phyloP scores from a whole-genome alignment of 768 basidiomycete genomes.

The Leccinum rimulosum region DNA sequence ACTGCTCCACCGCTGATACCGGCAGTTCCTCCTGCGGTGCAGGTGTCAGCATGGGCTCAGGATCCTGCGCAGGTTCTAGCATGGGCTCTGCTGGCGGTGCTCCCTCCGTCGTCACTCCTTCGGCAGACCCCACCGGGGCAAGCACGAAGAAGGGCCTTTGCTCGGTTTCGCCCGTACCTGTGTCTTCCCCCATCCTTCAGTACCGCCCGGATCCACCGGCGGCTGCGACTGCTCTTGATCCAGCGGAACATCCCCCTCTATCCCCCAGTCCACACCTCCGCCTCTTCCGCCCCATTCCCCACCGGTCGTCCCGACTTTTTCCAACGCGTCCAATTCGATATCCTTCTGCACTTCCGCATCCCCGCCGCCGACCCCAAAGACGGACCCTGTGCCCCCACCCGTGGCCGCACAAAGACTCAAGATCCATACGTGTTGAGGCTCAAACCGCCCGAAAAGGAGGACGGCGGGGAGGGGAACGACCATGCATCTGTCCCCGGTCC shows the following conservation, averaged over 20 bases:
- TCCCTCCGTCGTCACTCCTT: neutral
- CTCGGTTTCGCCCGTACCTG: too few relatives aligned
- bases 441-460: neutral
- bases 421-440: neutral
- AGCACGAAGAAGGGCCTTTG: neutral
- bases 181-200: neutral
- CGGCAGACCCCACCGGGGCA: neutral
- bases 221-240: neutral
- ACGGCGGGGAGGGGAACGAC: neutral
- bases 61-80: too few relatives aligned
- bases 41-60: too few relatives aligned
- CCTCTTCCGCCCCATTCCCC: neutral
- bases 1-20: conserved; percentile 1
- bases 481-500: neutral
- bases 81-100: too few relatives aligned
- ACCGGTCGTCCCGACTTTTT: neutral
- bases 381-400: neutral
- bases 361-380: conserved; percentile 7
- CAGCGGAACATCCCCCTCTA: too few relatives aligned
- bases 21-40: neutral
- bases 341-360: neutral
- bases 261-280: too few relatives aligned
- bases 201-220: too few relatives aligned
- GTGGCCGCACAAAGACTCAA: neutral
- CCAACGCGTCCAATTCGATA: conserved; percentile 1